Evolutionary conservation across 192 early-diverging fungal species (phyloP).

Genomic region (Dissophora ornata): DNA sequence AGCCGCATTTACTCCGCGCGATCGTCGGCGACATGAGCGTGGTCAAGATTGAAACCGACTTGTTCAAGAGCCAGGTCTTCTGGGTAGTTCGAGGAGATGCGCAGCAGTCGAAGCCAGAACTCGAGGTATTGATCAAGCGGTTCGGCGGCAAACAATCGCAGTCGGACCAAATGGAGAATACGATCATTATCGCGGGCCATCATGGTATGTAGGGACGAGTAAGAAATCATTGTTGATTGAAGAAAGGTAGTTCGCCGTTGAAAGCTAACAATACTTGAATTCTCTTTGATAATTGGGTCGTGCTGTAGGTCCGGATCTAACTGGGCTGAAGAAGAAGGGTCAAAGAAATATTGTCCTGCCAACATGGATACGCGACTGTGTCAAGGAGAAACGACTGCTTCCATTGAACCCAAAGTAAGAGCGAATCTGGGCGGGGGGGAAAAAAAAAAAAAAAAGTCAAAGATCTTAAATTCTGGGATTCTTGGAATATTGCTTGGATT

Average conservation of each 20-base stretch:
- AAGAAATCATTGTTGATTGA: not conserved
- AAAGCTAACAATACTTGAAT: no score
- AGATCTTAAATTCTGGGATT: no score
- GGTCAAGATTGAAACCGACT: slow-evolving; percentile 53
- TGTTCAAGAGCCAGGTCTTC: slow-evolving; percentile 68
- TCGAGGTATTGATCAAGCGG: slow-evolving; percentile 70
- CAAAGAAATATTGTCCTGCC: slow-evolving; percentile 71
- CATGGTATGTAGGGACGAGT: slow-evolving; percentile 27
- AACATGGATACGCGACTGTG: slow-evolving; percentile 73
- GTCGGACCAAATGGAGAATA: slow-evolving; percentile 58
- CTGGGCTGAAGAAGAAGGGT: slow-evolving; percentile 62
- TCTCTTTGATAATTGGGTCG: not conserved
- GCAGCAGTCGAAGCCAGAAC: slow-evolving; percentile 57
- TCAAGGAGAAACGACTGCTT: slow-evolving; percentile 59
- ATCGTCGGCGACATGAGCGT: slow-evolving; percentile 56
- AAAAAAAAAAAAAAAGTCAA: not conserved
- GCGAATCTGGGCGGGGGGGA: not conserved
- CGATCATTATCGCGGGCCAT: slow-evolving; percentile 61
- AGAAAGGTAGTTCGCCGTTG: no score
- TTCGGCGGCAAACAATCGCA: slow-evolving; percentile 75
- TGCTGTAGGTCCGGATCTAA: slow-evolving; percentile 62
- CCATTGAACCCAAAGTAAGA: slow-evolving; percentile 71
- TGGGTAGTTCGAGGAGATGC: slow-evolving; percentile 57
- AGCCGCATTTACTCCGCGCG: slow-evolving; percentile 25
- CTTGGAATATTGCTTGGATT: no score